Evolutionary conservation across 345 rosid genomes (phyloP), one percentile per base, ranked within the genome.

Genomic region (Diplotaxis tenuifolia): DNA sequence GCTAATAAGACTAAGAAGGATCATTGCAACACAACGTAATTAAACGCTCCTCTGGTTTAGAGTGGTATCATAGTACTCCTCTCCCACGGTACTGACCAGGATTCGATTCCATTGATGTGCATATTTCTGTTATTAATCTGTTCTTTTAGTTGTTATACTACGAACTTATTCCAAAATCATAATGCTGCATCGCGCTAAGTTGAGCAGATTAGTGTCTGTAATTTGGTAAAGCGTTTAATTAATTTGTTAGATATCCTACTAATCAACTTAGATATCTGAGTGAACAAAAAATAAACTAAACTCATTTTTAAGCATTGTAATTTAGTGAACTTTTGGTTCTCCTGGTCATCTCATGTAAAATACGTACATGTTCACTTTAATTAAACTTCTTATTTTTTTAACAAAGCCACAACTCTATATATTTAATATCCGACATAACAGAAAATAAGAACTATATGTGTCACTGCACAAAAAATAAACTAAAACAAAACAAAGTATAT

Each of bases 351-450:
- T 47, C 49, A 60, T 28, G 32, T 58, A 70, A 42, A 23, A 14
- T 18, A 57, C 23, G 19, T 25, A 40, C 14, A 40, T 16, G 5
- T 59, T 45, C 28, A 28, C 31, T 19, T 53, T 21, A 20, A 31
- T 14, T 15, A 16, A 15, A 47, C 22, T 21, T 55, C 34, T 9
- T 3, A 20, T 5, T 9, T 23, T 2, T 47, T 49, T 2, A n/a
- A 38, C 2, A 12, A 38, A 70, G 18, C 56, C 22, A 27, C 18
- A 74, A 36, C 67, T 36, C 27, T 25, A 25, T 75, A 68, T 75
- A 75, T 68, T 75, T 27, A 27, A 20, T 68, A 58, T 50, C 32
- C 27, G 49, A 38, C 28, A 38, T 19, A 52, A 62, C 34, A 31
- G 60, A 16, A 67, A 21, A 15, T 59, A 60, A 47, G 10, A 20